Base-by-base conservation (phyloP, 805 yeast genomes). In the Lachancea sp. region DNA sequence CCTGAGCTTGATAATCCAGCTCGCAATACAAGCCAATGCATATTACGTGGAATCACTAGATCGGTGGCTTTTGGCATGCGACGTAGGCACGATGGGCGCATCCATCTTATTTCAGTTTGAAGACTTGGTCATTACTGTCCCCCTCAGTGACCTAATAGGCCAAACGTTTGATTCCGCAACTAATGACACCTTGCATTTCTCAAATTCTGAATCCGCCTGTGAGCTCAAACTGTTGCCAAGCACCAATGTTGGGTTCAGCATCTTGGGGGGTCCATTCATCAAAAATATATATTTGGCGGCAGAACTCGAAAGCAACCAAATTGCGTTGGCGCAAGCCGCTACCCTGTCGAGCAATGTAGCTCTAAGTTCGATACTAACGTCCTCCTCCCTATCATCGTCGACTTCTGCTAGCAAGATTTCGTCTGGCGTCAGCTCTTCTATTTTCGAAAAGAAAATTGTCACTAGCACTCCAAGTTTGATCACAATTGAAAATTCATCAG, bases 11-110 rank as follows among this genome's bases (percentile, higher is more conserved):
- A 63, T 83, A 30, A 67, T 83, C 37, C 75, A 74, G 48, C 59
- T 83, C 22, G 86, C 89, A 0, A 67, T 82, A 19, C 89, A 83
- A 58, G 63, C 80, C 29, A 78, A 79, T 51, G 90, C 90, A 0
- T 73, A 69, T 46, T 83, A 75, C 54, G 69, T 73, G 3, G 56
- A 61, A 3, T 63, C 65, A 5, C 52, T 67, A 5, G 65, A 63
- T 18, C 51, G 70, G 13, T 83, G 90, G 90, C 50, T 80, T 12
- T 79, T 80, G 11, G 72, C 72, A 43, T 83, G 92, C 62, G 61
- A 71, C 9, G 61, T 80, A 12, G 70, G 68, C 1, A 50, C 60
- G 4, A 49, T 70, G 7, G 58, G 70, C 18, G 87, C 85, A 1
- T 61, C 70, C 0, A 40, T 83, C 7, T 67, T 71, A 35, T 72